phyloP scores from a whole-genome alignment of 1,284 basidiomycete genomes.

The Pascua guehoae region DNA sequence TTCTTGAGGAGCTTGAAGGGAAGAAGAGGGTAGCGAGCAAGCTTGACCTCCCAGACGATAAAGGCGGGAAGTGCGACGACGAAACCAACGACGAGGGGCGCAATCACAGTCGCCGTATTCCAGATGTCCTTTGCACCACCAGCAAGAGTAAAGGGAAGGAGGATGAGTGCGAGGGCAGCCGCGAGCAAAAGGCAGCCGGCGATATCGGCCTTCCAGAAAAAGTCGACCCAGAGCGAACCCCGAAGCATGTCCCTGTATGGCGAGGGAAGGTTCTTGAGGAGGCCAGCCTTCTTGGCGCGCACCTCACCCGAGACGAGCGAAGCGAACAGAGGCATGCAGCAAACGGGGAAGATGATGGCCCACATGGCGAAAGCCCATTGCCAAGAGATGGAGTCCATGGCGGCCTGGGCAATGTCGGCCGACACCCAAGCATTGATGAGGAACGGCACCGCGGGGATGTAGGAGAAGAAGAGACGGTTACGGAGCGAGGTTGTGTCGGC shows the following conservation, averaged over 20 bases:
- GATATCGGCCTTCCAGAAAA: slow-evolving; percentile 50
- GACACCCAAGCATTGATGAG: slow-evolving; percentile 30
- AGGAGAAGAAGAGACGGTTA: slow-evolving; percentile 50
- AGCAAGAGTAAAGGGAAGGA: slow-evolving; percentile 48
- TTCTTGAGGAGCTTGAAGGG: slow-evolving; percentile 48
- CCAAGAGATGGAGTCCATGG: slow-evolving; percentile 40
- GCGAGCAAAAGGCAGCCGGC: slow-evolving; percentile 38
- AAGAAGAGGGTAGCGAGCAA: slow-evolving; percentile 45
- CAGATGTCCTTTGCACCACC: slow-evolving; percentile 35
- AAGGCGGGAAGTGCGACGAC: slow-evolving; percentile 43
- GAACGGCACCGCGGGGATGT: slow-evolving; percentile 50
- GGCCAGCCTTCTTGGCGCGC: slow-evolving; percentile 20
- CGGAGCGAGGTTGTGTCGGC: slow-evolving; percentile 50
- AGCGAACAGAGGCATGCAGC: slow-evolving; percentile 39
- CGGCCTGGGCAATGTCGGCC: slow-evolving; percentile 24
- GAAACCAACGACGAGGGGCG: slow-evolving; percentile 46
- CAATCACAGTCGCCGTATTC: slow-evolving; percentile 43
- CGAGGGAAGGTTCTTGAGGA: slow-evolving; percentile 32
- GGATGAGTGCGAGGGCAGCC: slow-evolving; percentile 26
- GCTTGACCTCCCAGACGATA: slow-evolving; percentile 45
- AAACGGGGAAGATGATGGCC: slow-evolving; percentile 50
- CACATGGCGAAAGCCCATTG: slow-evolving; percentile 51
- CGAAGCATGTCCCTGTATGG: slow-evolving; percentile 21
- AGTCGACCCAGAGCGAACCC: slow-evolving; percentile 26
- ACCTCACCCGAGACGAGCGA: slow-evolving; percentile 38